Evolutionary conservation across 2,329 filamentous ascomycete species (phyloP).

Genomic region (Helotiales sp.): DNA sequence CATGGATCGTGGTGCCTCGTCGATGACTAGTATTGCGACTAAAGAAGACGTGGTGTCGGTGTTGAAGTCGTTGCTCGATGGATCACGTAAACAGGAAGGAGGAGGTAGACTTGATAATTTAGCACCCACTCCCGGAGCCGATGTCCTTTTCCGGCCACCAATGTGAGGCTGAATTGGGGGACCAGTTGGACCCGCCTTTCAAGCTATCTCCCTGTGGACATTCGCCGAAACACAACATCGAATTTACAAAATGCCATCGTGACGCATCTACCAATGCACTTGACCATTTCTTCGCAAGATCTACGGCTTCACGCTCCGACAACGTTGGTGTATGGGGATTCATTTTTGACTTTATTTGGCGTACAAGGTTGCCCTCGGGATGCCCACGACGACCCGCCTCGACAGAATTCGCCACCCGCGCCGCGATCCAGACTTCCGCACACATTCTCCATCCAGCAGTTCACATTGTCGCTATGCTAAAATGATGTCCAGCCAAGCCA

Average conservation of each 20-base stretch:
- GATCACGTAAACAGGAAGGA: too few species aligned
- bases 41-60: neutral
- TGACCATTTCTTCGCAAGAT: neutral
- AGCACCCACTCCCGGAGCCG: too few species aligned
- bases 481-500: conserved; percentile 15
- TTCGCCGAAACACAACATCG: neutral
- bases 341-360: neutral
- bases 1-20: neutral
- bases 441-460: conserved; percentile 3
- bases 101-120: too few species aligned
- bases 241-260: neutral
- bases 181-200: neutral
- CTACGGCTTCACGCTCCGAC: neutral
- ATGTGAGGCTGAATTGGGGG: neutral
- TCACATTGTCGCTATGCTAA: conserved; percentile 24
- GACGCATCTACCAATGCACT: neutral
- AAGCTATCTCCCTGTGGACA: too few species aligned
- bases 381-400: neutral
- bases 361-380: neutral
- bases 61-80: too few species aligned
- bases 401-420: neutral
- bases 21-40: neutral
- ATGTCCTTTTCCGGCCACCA: neutral
- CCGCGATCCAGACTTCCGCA: conserved; percentile 14
- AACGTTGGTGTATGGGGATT: neutral